Conservation (phyloP, 345 rosid species). For the Murraya koenigii region DNA sequence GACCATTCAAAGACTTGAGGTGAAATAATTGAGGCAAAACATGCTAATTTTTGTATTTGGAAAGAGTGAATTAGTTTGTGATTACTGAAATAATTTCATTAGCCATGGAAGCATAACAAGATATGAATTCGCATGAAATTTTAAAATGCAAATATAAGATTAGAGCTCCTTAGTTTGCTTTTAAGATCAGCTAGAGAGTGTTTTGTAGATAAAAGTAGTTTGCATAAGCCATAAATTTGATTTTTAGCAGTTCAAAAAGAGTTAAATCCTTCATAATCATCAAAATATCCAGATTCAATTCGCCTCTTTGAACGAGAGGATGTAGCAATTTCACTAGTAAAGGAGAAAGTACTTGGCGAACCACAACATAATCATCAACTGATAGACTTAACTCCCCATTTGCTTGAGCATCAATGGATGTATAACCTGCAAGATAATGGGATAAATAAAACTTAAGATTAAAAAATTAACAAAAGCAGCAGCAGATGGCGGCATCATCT, state of each 20-base stretch:
- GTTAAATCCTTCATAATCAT: no score
- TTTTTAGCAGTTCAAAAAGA: neutral
- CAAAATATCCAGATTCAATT: no score
- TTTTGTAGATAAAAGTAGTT: neutral
- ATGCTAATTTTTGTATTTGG: neutral
- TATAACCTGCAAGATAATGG: conserved; percentile 49
- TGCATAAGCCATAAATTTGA: neutral
- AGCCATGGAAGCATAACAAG: neutral
- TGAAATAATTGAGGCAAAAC: neutral
- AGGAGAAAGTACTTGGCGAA: conserved; percentile 63
- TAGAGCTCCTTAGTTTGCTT: neutral
- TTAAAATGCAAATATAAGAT: neutral
- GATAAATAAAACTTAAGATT: neutral
- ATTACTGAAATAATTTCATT: neutral
- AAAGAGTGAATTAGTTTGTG: no score
- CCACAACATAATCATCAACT: conserved; percentile 73
- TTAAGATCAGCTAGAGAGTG: neutral
- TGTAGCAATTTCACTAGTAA: neutral
- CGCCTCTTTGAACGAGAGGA: no score
- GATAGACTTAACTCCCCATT: conserved; percentile 78
- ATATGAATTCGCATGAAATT: neutral
- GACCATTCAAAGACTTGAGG: neutral
- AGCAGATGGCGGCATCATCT: neutral
- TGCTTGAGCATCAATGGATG: conserved; percentile 89
- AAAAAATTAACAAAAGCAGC: neutral